Evolutionary conservation across 495 filamentous ascomycete genomes (phyloP), one percentile per base, ranked within the genome.

Genomic region (Beverwykella pulmonaria): DNA sequence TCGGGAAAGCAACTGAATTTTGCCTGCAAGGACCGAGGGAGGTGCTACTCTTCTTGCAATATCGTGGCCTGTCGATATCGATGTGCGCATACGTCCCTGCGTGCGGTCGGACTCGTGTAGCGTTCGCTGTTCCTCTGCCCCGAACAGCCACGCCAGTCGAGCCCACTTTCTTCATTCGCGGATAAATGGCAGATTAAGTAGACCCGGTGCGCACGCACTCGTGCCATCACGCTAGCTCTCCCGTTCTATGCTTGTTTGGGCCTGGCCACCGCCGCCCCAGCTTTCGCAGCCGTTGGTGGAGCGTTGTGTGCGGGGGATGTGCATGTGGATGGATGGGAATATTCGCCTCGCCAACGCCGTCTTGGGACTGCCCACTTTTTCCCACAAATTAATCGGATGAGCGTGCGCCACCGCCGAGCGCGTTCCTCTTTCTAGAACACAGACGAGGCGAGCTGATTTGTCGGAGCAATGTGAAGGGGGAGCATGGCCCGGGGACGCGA

Each of bases 391-490:
- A 14, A 2, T n/a, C 8, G 6, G 2, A 2, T 10, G 5, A 2
- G 39, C 17, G 39, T 3, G 8, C 39, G 39, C 39, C 39, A 44
- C 39, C 39, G 39, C 39, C 39, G 39, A 4, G 39, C 39, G 12
- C n/a, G 12, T n/a, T 5, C 2, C 2, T 36, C 53, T n/a, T 68
- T 63, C 52, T 63, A 44, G 65, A 63, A 63, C 39, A 34, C 17
- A 44, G 47, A 27, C 30, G 41, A 20, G 2, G 5, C 15, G 27
- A 9, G 2, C 34, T 60, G 46, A 64, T 69, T 69, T 61, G 61
- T 60, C 26, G 65, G 65, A n/a, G n/a, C n/a, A n/a, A n/a, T n/a
- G n/a, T n/a, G n/a, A n/a, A n/a, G 61, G 44, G 22, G 30, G 19
- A 19, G 49, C n/a, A n/a, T 41, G 56, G 22, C 10, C 17, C 47